phyloP scores from a whole-genome alignment of 345 rosid species.

The Abelmoschus esculentus region DNA sequence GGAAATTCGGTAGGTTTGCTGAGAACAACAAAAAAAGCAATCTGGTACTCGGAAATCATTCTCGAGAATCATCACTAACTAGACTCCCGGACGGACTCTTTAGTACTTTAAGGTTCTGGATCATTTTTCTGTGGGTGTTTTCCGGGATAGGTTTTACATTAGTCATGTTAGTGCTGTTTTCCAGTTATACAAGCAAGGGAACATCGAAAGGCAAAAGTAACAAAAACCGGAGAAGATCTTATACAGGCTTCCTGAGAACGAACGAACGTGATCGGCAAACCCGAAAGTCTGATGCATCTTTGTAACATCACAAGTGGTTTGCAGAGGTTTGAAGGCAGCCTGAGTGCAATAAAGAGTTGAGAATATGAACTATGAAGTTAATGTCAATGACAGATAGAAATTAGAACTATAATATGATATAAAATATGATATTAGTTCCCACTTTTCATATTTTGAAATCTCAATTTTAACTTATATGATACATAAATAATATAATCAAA shows the following conservation, averaged over 20 bases:
- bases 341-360: neutral
- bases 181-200: conserved; percentile 49
- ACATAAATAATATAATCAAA: no score
- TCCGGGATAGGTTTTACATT: conserved; percentile 68
- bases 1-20: conserved; percentile 37
- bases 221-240: conserved; percentile 57
- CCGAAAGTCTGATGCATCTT: conserved; percentile 36
- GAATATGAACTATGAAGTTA: neutral
- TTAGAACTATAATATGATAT: neutral
- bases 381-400: neutral
- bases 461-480: no score
- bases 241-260: conserved; percentile 35
- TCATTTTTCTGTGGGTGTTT: conserved; percentile 56
- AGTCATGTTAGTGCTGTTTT: conserved; percentile 48
- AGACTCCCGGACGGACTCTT: conserved; percentile 36
- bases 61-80: conserved; percentile 26
- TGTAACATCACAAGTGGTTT: conserved; percentile 11
- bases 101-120: conserved; percentile 63
- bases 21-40: no score
- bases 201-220: conserved; percentile 41
- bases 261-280: conserved; percentile 42
- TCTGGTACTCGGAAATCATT: neutral
- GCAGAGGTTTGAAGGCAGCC: neutral
- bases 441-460: no score
- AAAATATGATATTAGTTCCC: no score